phyloP scores from a whole-genome alignment of 2,329 filamentous ascomycete species.

The Alternaria gaisen region DNA sequence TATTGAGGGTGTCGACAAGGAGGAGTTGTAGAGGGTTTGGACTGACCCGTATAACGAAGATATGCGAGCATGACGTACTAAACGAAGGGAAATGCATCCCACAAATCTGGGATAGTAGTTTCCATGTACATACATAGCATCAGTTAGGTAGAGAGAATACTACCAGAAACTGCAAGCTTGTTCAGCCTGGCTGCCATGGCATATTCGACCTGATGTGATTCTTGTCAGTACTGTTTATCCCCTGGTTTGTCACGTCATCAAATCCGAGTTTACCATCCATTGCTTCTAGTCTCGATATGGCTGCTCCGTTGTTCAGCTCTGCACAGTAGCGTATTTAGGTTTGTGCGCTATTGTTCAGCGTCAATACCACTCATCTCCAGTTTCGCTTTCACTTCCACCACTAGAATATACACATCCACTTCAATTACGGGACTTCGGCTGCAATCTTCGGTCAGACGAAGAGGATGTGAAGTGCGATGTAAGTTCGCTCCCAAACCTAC shows the following conservation, averaged over 20 bases:
- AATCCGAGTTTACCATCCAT: neutral
- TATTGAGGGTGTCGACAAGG: slow-evolving; percentile 74
- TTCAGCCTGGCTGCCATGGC: neutral
- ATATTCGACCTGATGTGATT: neutral
- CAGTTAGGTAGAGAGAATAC: neutral
- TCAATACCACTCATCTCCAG: neutral
- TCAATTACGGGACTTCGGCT: neutral
- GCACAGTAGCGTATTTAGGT: neutral
- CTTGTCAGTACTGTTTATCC: neutral
- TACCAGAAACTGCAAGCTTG: neutral
- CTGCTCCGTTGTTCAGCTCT: neutral
- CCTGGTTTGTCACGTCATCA: neutral
- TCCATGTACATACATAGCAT: neutral
- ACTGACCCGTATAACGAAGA: neutral
- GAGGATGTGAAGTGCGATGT: neutral
- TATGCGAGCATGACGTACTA: neutral
- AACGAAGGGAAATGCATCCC: neutral
- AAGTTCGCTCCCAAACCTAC: neutral
- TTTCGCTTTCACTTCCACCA: neutral
- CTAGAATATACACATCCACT: neutral
- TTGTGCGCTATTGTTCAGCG: neutral
- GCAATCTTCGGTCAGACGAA: neutral
- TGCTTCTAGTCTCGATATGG: neutral
- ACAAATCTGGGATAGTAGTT: neutral
- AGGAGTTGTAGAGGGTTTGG: slow-evolving; percentile 39